Conservation (phyloP, 768 basidiomycete species). For the Termitomyces sp. region DNA sequence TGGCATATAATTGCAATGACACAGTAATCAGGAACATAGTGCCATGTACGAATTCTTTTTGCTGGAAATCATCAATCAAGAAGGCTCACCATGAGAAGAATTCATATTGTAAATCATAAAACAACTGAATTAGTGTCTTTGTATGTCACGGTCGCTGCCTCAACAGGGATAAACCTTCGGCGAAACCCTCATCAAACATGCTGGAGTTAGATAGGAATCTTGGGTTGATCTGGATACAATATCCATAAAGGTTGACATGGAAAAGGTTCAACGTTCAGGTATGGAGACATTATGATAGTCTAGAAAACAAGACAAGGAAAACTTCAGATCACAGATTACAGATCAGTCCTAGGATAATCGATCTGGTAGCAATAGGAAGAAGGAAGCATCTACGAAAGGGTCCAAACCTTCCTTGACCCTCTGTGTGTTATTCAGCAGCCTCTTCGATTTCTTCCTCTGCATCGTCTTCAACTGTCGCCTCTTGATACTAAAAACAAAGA, state of each 20-base stretch:
- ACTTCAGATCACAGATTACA: neutral
- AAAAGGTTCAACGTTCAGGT: neutral
- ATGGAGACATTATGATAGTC: neutral
- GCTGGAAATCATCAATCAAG: neutral
- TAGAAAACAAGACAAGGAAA: neutral
- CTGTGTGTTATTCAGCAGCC: neutral
- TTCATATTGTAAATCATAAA: neutral
- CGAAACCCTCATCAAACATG: neutral
- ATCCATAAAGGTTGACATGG: neutral
- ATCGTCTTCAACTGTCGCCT: slow-evolving; percentile 43
- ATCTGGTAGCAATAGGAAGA: no score
- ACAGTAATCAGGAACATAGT: neutral
- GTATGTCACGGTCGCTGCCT: neutral
- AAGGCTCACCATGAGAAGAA: neutral
- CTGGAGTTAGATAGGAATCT: neutral
- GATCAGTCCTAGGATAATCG: neutral
- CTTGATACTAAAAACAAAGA: slow-evolving; percentile 45
- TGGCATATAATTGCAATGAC: neutral
- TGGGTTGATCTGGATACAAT: neutral
- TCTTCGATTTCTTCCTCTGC: slow-evolving; percentile 18
- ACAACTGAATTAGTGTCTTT: neutral
- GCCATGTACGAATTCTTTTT: neutral
- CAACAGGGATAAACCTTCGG: neutral
- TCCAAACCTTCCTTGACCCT: neutral
- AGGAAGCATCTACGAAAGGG: neutral